Base-by-base conservation (phyloP, 805 yeast species). In the Teunomyces kruisii region DNA sequence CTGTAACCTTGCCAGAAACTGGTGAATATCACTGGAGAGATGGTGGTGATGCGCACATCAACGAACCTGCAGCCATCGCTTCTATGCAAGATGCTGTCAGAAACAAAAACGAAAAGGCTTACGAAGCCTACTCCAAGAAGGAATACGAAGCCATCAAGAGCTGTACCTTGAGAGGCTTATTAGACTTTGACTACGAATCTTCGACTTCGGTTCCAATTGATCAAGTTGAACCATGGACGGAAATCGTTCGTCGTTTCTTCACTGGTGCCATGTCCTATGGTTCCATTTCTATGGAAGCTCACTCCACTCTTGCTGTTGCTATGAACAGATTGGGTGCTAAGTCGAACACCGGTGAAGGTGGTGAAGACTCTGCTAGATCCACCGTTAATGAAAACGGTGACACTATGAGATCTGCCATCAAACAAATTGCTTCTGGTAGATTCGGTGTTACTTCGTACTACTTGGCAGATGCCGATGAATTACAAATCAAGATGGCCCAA, bases 241-340 rank as follows among this genome's bases (percentile, higher is more conserved):
- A 92, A 67, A 92, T 92, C 65, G 99, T 91, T 28, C 84, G 97
- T 58, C 81, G 99, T 59, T 94, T 94, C 65, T 91, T 91, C 52
- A 91, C 99, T n/a, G 99, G 99, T 73, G 99, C 99, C 43, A 92
- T 92, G 99, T 91, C 97, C 1, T 92, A 94, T 62, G 99, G 99
- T 62, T 92, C 98, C 40, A 92, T 92, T 62, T 92, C 98, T 4
- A 87, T 91, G 96, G 99, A 92, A 70, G 91, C 97, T 2, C 99
- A 92, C 70, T 89, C 97, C 3, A 92, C 99, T 9, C 74, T 92
- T 57, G 99, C 99, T 10, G 96, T 92, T 45, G 99, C 99, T 39
- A 92, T 92, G 99, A 92, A 92, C 75, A 78, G 98, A 65, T 77
- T 92, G 52, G 98, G 98, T 43, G 99, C 97, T 56, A 94, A 91